phyloP scores from a whole-genome alignment of 352 stramenopile species.

The Phytophthora agathidicida region DNA sequence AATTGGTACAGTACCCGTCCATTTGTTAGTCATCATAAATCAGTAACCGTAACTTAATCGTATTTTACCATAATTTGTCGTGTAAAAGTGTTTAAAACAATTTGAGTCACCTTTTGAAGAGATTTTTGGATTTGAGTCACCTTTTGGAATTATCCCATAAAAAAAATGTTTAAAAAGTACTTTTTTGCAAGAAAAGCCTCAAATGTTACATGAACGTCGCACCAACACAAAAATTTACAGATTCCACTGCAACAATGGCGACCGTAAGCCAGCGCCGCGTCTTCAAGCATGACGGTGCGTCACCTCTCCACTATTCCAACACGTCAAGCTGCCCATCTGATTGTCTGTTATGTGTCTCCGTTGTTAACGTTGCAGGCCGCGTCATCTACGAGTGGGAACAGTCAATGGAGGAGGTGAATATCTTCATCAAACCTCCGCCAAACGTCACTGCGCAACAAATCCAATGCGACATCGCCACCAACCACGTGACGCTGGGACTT shows the following conservation, averaged over 20 bases:
- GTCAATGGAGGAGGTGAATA: slow-evolving; percentile 94
- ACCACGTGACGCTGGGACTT: slow-evolving; percentile 91
- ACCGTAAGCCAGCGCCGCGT: slow-evolving; percentile 49
- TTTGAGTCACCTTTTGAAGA: too few species aligned
- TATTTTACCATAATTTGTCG: too few species aligned
- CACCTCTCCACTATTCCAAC: not conserved
- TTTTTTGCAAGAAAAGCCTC: too few species aligned
- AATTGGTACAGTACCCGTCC: too few species aligned
- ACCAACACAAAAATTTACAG: slow-evolving; percentile 14
- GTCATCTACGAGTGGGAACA: slow-evolving; percentile 98
- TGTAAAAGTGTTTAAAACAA: too few species aligned
- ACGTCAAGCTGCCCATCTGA: not conserved
- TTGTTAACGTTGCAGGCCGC: slow-evolving; percentile 40
- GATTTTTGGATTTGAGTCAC: too few species aligned
- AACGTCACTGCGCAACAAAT: slow-evolving; percentile 85
- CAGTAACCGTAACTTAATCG: too few species aligned
- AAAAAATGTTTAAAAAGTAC: too few species aligned
- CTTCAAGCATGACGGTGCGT: slow-evolving; percentile 77
- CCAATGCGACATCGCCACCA: slow-evolving; percentile 89
- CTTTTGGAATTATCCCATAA: too few species aligned
- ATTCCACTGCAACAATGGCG: slow-evolving; percentile 36
- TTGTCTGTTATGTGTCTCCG: not conserved
- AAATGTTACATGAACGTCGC: slow-evolving; percentile 42
- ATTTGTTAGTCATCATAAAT: too few species aligned
- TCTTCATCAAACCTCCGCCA: slow-evolving; percentile 94